Evolutionary conservation across 352 stramenopile species (phyloP).

Genomic region (Phytophthora tentaculata): DNA sequence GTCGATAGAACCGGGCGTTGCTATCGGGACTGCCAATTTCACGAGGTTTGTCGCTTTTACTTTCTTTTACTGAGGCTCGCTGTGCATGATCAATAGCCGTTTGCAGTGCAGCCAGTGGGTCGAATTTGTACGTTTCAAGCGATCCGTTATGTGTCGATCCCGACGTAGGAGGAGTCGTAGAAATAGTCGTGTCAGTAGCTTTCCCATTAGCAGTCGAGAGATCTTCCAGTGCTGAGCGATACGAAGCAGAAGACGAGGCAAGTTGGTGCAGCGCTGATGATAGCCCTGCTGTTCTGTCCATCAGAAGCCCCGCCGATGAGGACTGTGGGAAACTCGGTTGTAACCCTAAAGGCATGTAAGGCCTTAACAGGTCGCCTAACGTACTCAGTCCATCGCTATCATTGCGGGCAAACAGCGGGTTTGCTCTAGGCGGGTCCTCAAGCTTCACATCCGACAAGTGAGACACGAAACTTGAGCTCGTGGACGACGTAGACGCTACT

Average conservation of each 20-base stretch:
- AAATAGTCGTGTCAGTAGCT: conserved; percentile 4
- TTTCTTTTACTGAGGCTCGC: conserved; percentile 22
- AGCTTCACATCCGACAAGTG: conserved; percentile 43
- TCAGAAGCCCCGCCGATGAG: conserved; percentile 20
- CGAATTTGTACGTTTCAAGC: conserved; percentile 51
- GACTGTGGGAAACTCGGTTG: conserved; percentile 32
- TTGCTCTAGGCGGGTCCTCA: conserved; percentile 36
- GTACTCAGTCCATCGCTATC: conserved; percentile 58
- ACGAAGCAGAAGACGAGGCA: conserved; percentile 58
- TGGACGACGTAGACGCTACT: conserved; percentile 41
- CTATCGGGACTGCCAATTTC: conserved; percentile 24
- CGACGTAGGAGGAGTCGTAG: conserved; percentile 8
- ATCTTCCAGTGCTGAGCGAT: conserved; percentile 39
- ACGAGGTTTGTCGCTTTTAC: conserved; percentile 2
- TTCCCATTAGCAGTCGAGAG: conserved; percentile 22
- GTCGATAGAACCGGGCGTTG: conserved; percentile 24
- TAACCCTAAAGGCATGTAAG: conserved; percentile 46
- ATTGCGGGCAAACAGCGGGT: conserved; percentile 63
- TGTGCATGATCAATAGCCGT: conserved; percentile 57
- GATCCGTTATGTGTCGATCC: conserved; percentile 8
- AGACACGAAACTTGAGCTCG: conserved; percentile 19
- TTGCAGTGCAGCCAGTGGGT: conserved; percentile 68
- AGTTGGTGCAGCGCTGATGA: conserved; percentile 60
- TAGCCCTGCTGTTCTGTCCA: conserved; percentile 16
- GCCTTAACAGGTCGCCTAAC: conserved; percentile 56